A percentile compares a stretch with the other conserved stretches of the same genome.
These are phyloP conservation scores for Mycena capillaripes DNA, from an alignment of 768 basidiomycete genomes.

Conservation along the genomic window DNA sequence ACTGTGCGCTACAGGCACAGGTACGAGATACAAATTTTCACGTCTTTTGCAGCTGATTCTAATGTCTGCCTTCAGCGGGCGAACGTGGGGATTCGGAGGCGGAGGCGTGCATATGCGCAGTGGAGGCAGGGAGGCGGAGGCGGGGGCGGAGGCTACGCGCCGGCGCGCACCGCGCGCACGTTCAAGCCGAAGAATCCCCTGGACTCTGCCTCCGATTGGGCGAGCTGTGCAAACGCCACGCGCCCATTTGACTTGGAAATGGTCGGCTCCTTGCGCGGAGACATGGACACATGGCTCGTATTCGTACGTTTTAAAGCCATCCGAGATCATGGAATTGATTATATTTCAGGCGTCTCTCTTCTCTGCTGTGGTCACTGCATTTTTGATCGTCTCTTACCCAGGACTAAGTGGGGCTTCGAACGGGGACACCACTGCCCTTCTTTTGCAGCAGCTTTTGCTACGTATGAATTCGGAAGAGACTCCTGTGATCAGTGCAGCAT, in stretches of 20 bases:
- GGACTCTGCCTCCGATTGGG: neutral
- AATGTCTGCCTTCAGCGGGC: too few relatives aligned
- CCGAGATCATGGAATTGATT: neutral
- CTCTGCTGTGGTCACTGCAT: neutral
- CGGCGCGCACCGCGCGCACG: too few relatives aligned
- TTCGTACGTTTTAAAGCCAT: neutral
- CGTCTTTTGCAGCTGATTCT: too few relatives aligned
- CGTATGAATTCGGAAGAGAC: neutral
- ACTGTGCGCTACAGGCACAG: too few relatives aligned
- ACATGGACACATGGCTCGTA: slow-evolving; percentile 6
- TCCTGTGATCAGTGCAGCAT: neutral
- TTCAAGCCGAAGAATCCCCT: too few relatives aligned
- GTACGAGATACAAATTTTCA: too few relatives aligned
- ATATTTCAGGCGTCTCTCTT: slow-evolving; percentile 4
- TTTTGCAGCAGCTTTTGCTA: neutral
- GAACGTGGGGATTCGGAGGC: too few relatives aligned
- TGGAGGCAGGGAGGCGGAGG: too few relatives aligned
- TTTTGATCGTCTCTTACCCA: neutral
- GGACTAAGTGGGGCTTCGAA: neutral
- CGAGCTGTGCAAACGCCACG: neutral
- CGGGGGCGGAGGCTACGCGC: too few relatives aligned
- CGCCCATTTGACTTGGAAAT: neutral
- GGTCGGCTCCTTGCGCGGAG: slow-evolving; percentile 3
- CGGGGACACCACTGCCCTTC: neutral
- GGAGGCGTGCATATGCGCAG: too few relatives aligned